phyloP scores from a whole-genome alignment of 2,329 filamentous ascomycete genomes.

The Dissoconium aciculare region DNA sequence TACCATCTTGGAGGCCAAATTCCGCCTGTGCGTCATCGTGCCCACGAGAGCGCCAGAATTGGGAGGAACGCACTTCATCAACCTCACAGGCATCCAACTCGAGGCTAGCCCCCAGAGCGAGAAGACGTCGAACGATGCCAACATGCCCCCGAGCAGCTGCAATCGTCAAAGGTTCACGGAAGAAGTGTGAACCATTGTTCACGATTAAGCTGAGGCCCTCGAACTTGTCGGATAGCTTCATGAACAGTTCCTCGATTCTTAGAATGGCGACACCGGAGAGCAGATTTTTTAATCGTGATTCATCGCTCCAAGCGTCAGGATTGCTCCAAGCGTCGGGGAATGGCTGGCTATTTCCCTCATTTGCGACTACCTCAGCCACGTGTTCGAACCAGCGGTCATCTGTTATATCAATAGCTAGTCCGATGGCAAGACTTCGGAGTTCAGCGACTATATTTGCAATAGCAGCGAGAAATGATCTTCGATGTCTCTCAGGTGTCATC shows the following conservation, averaged over 20 bases:
- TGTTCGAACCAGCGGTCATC: background rate
- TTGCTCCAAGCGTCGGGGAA: no score
- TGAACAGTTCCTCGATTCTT: background rate
- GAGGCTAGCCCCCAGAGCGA: conserved; percentile 1
- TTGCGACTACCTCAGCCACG: background rate
- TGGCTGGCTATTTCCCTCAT: no score
- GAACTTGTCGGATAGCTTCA: background rate
- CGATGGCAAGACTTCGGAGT: background rate
- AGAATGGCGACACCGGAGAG: background rate
- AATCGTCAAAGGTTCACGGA: conserved; percentile 2
- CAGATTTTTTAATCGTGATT: background rate
- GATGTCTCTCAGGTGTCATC: background rate
- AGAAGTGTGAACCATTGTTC: conserved; percentile 2
- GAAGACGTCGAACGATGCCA: conserved; percentile 2
- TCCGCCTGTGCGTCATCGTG: background rate
- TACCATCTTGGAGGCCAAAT: background rate
- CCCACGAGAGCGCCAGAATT: background rate
- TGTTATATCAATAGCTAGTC: background rate
- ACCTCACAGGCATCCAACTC: background rate
- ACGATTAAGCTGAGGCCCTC: background rate
- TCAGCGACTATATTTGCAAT: background rate
- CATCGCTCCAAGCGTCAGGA: background rate
- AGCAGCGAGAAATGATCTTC: background rate
- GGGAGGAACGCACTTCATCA: background rate
- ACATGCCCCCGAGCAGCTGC: conserved; percentile 3